Percentiles rank a stretch among this genome's conserved stretches.
Evolutionary conservation across 23 red algal genomes (phyloP).

Genomic region (Gracilaria vermiculophylla): DNA sequence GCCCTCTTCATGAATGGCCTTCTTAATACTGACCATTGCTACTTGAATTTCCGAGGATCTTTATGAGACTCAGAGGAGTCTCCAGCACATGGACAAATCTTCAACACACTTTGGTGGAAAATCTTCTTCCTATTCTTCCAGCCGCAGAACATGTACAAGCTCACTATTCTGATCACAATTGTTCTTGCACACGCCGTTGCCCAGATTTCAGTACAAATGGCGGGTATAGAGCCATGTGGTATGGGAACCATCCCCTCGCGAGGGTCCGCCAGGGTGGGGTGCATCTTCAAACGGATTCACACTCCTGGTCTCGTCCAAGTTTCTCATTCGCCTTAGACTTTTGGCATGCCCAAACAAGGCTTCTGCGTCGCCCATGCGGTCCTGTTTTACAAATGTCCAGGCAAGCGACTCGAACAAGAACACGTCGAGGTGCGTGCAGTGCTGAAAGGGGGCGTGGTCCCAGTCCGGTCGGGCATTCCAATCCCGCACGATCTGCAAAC

Average conservation of each 20-base stretch:
- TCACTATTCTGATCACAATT: not conserved
- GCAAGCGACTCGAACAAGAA: slow-evolving; percentile 74
- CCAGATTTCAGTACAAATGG: not conserved
- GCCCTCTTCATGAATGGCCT: too few species aligned
- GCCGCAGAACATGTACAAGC: not conserved
- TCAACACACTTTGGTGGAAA: too few species aligned
- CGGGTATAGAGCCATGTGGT: not conserved
- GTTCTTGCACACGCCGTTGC: not conserved
- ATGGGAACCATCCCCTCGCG: not conserved
- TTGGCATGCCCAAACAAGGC: slow-evolving; percentile 23
- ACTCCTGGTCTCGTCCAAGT: not conserved
- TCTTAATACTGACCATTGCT: too few species aligned
- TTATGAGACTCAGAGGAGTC: too few species aligned
- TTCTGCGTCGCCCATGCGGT: slow-evolving; percentile 51
- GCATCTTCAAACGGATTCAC: slow-evolving; percentile 16
- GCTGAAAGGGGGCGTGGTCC: slow-evolving; percentile 70
- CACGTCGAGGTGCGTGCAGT: slow-evolving; percentile 84
- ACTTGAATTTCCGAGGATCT: too few species aligned
- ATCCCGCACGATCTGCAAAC: slow-evolving; percentile 50
- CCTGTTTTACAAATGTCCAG: slow-evolving; percentile 41
- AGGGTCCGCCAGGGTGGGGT: not conserved
- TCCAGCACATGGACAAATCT: too few species aligned
- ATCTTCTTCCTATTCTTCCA: too few species aligned
- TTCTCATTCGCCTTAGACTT: not conserved
- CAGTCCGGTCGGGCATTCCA: slow-evolving; percentile 66